These are phyloP conservation scores for Triticum urartu DNA, from an alignment of 176 grass and related monocot species.

Conservation along the genomic window DNA sequence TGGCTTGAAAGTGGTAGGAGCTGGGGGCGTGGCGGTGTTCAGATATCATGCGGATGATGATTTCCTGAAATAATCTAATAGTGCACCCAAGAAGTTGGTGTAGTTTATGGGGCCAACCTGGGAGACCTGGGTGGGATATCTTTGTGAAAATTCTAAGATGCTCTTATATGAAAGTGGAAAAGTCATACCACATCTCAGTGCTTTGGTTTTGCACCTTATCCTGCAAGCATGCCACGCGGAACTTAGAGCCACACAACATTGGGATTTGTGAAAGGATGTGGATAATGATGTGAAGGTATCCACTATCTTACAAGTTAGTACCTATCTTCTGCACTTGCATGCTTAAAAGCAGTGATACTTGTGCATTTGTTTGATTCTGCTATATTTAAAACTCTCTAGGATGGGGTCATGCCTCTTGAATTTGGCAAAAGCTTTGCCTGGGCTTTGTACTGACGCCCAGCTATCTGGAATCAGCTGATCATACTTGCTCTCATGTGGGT, in stretches of 20 bases:
- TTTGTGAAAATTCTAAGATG: conserved; percentile 56
- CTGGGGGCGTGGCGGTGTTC: conserved; percentile 19
- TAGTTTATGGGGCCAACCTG: conserved; percentile 44
- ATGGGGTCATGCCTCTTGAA: background rate
- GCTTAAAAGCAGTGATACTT: conserved; percentile 26
- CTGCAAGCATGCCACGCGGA: conserved; percentile 43
- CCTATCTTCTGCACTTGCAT: conserved; percentile 28
- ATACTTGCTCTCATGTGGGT: background rate
- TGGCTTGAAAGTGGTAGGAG: conserved; percentile 42
- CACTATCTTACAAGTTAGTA: conserved; percentile 19
- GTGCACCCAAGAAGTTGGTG: conserved; percentile 41
- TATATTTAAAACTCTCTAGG: conserved; percentile 5
- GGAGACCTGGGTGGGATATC: conserved; percentile 46
- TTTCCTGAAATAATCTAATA: conserved; percentile 18
- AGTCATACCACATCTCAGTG: conserved; percentile 63
- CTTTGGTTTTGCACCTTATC: conserved; percentile 69
- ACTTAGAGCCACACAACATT: conserved; percentile 60
- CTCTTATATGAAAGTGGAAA: conserved; percentile 75
- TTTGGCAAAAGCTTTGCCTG: background rate
- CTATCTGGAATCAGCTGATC: conserved; percentile 3
- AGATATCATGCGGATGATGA: conserved; percentile 27
- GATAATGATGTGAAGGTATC: conserved; percentile 56
- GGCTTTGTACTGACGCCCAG: background rate
- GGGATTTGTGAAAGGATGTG: conserved; percentile 52
- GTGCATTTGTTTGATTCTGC: conserved; percentile 9